phyloP scores from a whole-genome alignment of 2,329 filamentous ascomycete genomes.

The Alternaria panax region DNA sequence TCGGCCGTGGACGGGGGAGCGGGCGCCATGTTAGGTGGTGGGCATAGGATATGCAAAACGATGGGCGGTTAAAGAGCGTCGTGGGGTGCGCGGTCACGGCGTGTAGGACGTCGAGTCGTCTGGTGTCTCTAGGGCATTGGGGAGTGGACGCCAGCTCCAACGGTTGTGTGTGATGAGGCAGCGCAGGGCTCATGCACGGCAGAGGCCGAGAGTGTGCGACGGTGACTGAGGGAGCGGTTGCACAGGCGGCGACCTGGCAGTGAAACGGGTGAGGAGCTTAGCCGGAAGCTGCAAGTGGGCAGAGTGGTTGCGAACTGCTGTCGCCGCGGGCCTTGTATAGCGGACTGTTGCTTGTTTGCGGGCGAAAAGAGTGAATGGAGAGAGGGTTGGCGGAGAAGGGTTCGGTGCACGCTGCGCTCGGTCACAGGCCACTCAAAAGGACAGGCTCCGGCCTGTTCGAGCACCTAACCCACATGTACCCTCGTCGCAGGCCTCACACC shows the following conservation, averaged over 20 bases:
- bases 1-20: constrained; percentile 52
- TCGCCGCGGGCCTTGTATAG: not conserved
- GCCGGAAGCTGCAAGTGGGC: constrained; percentile 27
- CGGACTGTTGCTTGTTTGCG: constrained; percentile 7
- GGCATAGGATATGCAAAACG: constrained; percentile 43
- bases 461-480: constrained; percentile 29
- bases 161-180: constrained; percentile 37
- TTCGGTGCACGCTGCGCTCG: constrained; percentile 14
- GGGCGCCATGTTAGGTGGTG: constrained; percentile 46
- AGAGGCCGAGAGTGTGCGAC: constrained; percentile 35
- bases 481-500: constrained; percentile 26
- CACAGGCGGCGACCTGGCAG: constrained; percentile 29
- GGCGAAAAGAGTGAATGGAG: constrained; percentile 14
- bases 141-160: constrained; percentile 43
- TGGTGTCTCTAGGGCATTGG: constrained; percentile 45
- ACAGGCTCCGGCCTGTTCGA: constrained; percentile 11
- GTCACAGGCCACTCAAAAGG: constrained; percentile 19
- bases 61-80: constrained; percentile 31
- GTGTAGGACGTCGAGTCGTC: constrained; percentile 35
- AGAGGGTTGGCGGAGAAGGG: constrained; percentile 15
- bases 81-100: constrained; percentile 31
- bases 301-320: constrained; percentile 2
- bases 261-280: constrained; percentile 22
- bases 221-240: constrained; percentile 35
- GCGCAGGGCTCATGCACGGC: constrained; percentile 29